Evolutionary conservation across 306 rosid genomes (phyloP), one percentile per base, ranked within the genome.

Genomic region (Carpinus fangiana): DNA sequence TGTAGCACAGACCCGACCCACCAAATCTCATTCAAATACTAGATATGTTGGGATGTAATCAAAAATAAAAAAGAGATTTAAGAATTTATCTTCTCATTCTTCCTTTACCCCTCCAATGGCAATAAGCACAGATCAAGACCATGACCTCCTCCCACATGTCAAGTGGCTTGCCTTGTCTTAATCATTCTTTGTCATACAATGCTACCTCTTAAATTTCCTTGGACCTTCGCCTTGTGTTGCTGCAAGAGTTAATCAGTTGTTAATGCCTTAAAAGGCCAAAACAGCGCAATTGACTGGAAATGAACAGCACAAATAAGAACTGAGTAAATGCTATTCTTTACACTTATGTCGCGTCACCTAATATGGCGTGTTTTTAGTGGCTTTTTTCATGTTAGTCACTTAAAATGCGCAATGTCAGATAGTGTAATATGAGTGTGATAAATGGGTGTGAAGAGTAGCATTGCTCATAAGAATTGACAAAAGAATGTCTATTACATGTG

Each of bases 141-240:
- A 38, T 38, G 43, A 38, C 43, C 43, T 21, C 64, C 16, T 26
- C 18, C 64, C 64, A 12, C 5, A 34, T 64, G 13, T n/a, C 4
- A 38, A 41, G 23, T 31, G 50, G 43, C 8, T 20, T 34, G 21
- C 28, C 72, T 66, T 66, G 14, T 34, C 21, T 34, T 66, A 38
- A 66, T 66, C 72, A 43, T 51, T 79, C 79, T 78, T 62, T 57
- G 47, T 31, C 64, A 75, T 62, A 65, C 50, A 8, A 60, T 65
- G 43, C 75, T 59, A 80, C 21, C 72, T 79, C 78, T 56, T 72
- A 13, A 47, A 36, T 64, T 73, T 90, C 73, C 71, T 76, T 7
- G 56, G 17, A 59, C 79, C 70, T 79, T 12, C 74, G 65, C 76
- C 73, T 87, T 68, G 66, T 75, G 66, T 57, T 78, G 28, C 95